Percentiles rank a stretch among this genome's conserved stretches.
Evolutionary conservation across 108 stramenopile genomes (phyloP).

Genomic region (Cyclotella distinguenda): DNA sequence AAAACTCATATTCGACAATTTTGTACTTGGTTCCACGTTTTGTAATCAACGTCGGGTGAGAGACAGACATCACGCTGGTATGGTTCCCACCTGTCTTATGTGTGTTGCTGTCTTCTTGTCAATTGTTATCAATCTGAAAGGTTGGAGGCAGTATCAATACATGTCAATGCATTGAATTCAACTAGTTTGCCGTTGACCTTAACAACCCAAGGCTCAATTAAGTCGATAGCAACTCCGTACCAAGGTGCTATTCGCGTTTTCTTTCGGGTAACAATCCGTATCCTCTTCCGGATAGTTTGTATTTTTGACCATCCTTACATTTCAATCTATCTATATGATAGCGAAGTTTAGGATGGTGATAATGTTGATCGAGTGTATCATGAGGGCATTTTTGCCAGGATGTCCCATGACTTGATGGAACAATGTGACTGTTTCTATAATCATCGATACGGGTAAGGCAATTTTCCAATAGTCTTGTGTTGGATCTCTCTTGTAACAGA

Average conservation of each 20-base stretch:
- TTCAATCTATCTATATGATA: not conserved
- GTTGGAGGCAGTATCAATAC: constrained; percentile 1
- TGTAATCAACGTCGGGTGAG: too few species aligned
- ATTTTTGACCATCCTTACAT: not conserved
- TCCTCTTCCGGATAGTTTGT: constrained; percentile 1
- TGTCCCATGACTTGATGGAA: constrained; percentile 6
- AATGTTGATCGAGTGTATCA: not conserved
- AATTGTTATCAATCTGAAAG: constrained; percentile 17
- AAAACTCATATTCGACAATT: too few species aligned
- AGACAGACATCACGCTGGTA: too few species aligned
- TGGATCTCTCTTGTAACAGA: not conserved
- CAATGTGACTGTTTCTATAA: not conserved
- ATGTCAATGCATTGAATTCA: constrained; percentile 32
- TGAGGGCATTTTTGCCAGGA: not conserved
- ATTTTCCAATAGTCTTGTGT: not conserved
- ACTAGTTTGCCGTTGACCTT: not conserved
- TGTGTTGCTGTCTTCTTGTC: too few species aligned
- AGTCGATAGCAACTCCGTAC: not conserved
- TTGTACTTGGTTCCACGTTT: too few species aligned
- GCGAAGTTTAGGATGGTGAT: not conserved
- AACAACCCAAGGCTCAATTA: constrained; percentile 19
- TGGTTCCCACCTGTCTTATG: too few species aligned
- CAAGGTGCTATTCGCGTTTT: not conserved
- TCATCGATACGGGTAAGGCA: not conserved
- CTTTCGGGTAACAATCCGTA: constrained; percentile 7